A percentile compares a stretch with the other conserved stretches of the same genome.
These are phyloP conservation scores for Babesia microti DNA, from an alignment of 169 alveolate species.

Conservation along the genomic window DNA sequence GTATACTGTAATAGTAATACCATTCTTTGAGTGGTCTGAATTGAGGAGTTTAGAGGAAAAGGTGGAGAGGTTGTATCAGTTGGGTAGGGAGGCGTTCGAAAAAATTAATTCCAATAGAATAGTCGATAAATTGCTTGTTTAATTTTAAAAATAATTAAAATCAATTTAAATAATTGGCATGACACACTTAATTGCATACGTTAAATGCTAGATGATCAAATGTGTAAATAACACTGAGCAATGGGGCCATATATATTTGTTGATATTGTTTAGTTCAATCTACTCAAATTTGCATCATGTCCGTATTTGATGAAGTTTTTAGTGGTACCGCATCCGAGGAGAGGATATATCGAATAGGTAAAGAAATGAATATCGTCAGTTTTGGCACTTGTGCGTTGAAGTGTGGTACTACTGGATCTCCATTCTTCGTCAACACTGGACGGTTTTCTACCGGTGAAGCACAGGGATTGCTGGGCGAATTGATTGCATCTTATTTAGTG, in stretches of 20 bases:
- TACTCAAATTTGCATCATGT: conserved; percentile 1
- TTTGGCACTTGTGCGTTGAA: conserved; percentile 27
- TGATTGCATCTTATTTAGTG: conserved; percentile 13
- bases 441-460: conserved; percentile 30
- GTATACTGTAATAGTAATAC: conserved; percentile 15
- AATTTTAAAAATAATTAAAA: not conserved
- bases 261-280: not conserved
- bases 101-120: no score
- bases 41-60: conserved; percentile 32
- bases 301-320: conserved; percentile 1
- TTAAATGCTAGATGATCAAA: not conserved
- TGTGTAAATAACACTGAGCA: not conserved
- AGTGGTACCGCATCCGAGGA: conserved; percentile 3
- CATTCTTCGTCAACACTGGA: conserved; percentile 42
- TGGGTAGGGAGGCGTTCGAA: no score
- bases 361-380: conserved; percentile 8
- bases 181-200: conserved; percentile 1
- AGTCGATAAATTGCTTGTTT: not conserved
- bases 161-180: not conserved
- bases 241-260: not conserved
- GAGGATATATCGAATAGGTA: conserved; percentile 6
- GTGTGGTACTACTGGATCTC: conserved; percentile 22
- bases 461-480: conserved; percentile 17
- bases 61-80: conserved; percentile 10
- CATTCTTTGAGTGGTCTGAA: conserved; percentile 42